Evolutionary conservation across 2,329 filamentous ascomycete species (phyloP), one percentile per base, ranked within the genome.

Genomic region (Tympanopsis confertula): DNA sequence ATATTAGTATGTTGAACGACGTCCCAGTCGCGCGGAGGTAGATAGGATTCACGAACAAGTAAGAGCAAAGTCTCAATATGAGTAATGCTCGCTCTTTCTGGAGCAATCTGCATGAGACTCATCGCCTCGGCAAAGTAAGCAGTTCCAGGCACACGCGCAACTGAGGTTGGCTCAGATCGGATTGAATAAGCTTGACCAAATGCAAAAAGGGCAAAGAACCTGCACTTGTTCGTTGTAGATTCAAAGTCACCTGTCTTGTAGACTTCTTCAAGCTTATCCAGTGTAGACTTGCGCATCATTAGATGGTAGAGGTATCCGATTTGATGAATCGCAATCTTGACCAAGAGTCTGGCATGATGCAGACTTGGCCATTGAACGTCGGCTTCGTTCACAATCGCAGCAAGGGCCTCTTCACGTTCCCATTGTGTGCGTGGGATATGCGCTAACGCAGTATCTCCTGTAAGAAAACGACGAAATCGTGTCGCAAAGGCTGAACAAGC

Each of bases 131-230:
- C 55, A 46, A 64, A 69, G 32, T 66, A 68, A 0, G 45, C 42
- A 37, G 66, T 47, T 0, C 65, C 65, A 1, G 65, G 65, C 37
- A 66, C 64, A 1, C 52, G 46, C 7, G 48, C 45, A 5, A 53
- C 54, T 1, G 53, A 48, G 7, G 38, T 41, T 2, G 56, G 40
- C 3, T 45, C 54, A 3, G 57, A 54, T n/a, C 61, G 50, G 0
- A 56, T 58, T 0, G 64, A 65, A 20, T 65, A 67, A 20, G 62
- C 56, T 40, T 67, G 63, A 0, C 65, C 65, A 4, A 68, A 52
- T 0, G 65, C 65, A 41, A 68, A 64, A 3, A 68, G 33, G 0
- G 59, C 61, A 51, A 60, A 63, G 0, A 68, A 39, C 35, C 65
- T 65, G 42, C 60, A 61, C 12, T 52, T 55, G 0, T 54, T 41